phyloP scores from a whole-genome alignment of 2,329 filamentous ascomycete genomes.

The Fusarium dimerum region DNA sequence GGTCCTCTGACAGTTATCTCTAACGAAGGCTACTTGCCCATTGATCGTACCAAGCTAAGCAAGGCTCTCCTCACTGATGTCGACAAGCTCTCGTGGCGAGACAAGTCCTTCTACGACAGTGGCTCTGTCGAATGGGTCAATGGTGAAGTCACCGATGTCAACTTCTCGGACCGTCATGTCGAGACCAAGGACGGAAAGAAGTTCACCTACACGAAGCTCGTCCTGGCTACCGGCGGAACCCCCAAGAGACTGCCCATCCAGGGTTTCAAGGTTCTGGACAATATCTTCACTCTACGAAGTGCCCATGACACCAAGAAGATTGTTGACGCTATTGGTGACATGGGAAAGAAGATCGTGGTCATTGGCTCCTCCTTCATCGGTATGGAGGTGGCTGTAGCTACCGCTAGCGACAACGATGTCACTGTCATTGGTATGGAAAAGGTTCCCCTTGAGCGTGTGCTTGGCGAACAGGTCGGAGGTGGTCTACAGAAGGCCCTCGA shows the following conservation, averaged over 20 bases:
- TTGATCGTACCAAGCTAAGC: slow-evolving; percentile 93
- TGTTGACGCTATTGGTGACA: slow-evolving; percentile 74
- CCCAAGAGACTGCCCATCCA: slow-evolving; percentile 75
- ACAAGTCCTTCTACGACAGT: slow-evolving; percentile 73
- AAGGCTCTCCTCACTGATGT: slow-evolving; percentile 86
- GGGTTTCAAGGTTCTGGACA: slow-evolving; percentile 82
- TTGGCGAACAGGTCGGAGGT: slow-evolving; percentile 78
- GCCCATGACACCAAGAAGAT: slow-evolving; percentile 80
- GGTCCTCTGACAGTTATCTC: slow-evolving; percentile 82
- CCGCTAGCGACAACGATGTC: slow-evolving; percentile 77
- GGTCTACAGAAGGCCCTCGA: slow-evolving; percentile 80
- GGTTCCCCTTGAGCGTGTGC: slow-evolving; percentile 80
- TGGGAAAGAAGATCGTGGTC: slow-evolving; percentile 88
- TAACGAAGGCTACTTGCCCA: slow-evolving; percentile 80
- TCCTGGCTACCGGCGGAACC: slow-evolving; percentile 84
- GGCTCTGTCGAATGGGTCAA: slow-evolving; percentile 59
- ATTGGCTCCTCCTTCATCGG: slow-evolving; percentile 96
- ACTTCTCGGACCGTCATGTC: slow-evolving; percentile 74
- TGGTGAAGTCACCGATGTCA: slow-evolving; percentile 69
- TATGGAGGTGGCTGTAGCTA: slow-evolving; percentile 92
- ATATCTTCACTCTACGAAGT: slow-evolving; percentile 82
- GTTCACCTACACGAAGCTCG: slow-evolving; percentile 81
- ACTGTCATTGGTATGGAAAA: slow-evolving; percentile 87
- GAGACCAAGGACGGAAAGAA: slow-evolving; percentile 72
- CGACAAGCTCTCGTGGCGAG: slow-evolving; percentile 75